Evolutionary conservation across 2,329 filamentous ascomycete genomes (phyloP).

Genomic region (Coniella lustricola): DNA sequence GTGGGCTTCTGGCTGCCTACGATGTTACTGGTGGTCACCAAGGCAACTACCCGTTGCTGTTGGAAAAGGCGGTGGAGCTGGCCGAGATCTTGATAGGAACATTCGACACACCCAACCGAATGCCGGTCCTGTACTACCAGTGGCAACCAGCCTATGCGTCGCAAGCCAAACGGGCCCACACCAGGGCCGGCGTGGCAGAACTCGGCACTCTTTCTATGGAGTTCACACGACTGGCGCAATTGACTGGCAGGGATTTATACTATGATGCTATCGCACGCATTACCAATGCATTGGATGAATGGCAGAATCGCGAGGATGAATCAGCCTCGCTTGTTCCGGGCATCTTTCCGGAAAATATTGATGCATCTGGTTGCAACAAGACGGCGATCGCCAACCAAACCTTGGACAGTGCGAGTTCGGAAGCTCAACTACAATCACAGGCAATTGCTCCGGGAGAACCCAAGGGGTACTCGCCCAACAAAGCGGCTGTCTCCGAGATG

Average conservation of each 20-base stretch:
- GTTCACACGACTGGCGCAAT: constrained; percentile 80
- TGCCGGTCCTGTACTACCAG: constrained; percentile 75
- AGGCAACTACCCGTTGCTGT: constrained; percentile 55
- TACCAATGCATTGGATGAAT: constrained; percentile 68
- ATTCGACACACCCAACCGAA: constrained; percentile 89
- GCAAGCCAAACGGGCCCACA: constrained; percentile 55
- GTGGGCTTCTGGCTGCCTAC: constrained; percentile 77
- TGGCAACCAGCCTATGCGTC: constrained; percentile 63
- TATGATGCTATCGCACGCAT: constrained; percentile 87
- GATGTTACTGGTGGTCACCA: constrained; percentile 64
- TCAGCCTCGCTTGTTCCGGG: constrained; percentile 59
- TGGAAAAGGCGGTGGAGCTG: constrained; percentile 73
- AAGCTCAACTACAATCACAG: constrained; percentile 30
- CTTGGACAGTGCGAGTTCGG: constrained; percentile 25
- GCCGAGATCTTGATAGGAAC: constrained; percentile 74
- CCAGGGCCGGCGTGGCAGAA: constrained; percentile 56
- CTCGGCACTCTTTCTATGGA: constrained; percentile 77
- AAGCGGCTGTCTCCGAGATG: not conserved
- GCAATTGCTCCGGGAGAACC: constrained; percentile 21
- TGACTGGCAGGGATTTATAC: constrained; percentile 75
- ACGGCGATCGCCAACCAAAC: constrained; percentile 30
- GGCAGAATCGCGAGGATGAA: constrained; percentile 52
- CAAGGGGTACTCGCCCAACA: constrained; percentile 24
- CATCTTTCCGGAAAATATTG: constrained; percentile 71
- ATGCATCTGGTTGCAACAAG: constrained; percentile 71